phyloP scores from a whole-genome alignment of 140 eudicot genomes.

The Ambrosia hybrid region DNA sequence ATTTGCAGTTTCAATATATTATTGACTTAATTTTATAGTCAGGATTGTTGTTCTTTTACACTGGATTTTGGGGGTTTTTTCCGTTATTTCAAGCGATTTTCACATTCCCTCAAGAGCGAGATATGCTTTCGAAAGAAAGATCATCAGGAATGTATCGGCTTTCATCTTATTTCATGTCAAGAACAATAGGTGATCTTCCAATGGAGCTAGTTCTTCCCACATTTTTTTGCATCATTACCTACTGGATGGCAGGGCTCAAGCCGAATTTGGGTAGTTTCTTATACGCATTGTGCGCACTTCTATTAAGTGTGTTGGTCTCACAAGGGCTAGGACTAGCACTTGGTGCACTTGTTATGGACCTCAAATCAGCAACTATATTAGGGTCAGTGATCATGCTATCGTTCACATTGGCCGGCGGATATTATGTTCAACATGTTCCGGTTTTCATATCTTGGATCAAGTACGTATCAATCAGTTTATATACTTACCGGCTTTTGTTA shows the following conservation, averaged over 20 bases:
- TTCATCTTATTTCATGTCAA: too few relatives aligned
- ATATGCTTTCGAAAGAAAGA: too few relatives aligned
- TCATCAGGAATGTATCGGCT: too few relatives aligned
- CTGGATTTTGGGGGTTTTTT: too few relatives aligned
- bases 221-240: slow-evolving; percentile 47
- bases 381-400: slow-evolving; percentile 73
- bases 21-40: too few relatives aligned
- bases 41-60: too few relatives aligned
- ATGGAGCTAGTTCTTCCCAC: slow-evolving; percentile 52
- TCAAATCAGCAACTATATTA: slow-evolving; percentile 48
- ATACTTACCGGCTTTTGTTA: slow-evolving; percentile 61
- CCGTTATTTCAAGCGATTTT: too few relatives aligned
- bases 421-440: slow-evolving; percentile 59
- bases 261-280: slow-evolving; percentile 40
- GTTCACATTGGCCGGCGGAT: slow-evolving; percentile 68
- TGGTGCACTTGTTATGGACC: slow-evolving; percentile 82
- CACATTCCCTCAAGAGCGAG: too few relatives aligned
- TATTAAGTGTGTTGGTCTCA: slow-evolving; percentile 52
- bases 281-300: slow-evolving; percentile 29
- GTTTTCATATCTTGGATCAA: slow-evolving; percentile 71
- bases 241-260: slow-evolving; percentile 91
- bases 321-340: slow-evolving; percentile 86
- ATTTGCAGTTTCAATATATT: not conserved
- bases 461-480: slow-evolving; percentile 52
- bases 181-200: too few relatives aligned